Base-by-base conservation (phyloP, 257 asterid genomes). In the Forsythia suspensa region DNA sequence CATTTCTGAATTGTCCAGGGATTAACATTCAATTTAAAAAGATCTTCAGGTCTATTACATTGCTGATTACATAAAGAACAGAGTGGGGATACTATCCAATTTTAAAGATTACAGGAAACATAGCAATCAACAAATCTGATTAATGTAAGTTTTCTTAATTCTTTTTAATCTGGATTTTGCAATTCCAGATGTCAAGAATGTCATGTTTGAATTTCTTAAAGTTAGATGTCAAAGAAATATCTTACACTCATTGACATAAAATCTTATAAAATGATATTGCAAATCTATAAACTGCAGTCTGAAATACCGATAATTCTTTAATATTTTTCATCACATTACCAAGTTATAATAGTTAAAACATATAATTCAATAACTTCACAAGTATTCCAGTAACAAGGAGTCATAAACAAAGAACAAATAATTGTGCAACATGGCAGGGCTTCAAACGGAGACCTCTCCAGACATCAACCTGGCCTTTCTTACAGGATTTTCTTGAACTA, bases 1-100 rank as follows among this genome's bases (percentile, higher is more conserved):
- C 85, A 81, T 80, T 76, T 80, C 80, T 83, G 77, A 93, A 83
- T 84, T 87, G 82, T 55, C 94, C 85, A 21, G 84, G 87, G 82
- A 95, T 6, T 55, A 0, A n/a, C 29, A 18, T n/a, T 55, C 65
- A 55, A 55, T 55, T 55, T 55, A 55, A 55, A 55, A 55, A 55
- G n/a, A 48, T 13, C n/a, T 48, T 48, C 57, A 48, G 57, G 3
- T 48, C 57, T 4, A 4, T 48, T 48, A n/a, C 57, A 4, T 46
- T 48, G 15, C 6, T 48, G 57, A 48, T 48, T 48, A 48, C 57
- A 13, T 4, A 48, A 48, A 48, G 57, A n/a, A 48, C 7, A 6
- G 20, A 4, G 20, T 46, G 13, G 13, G 65, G 65, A 55, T 7
- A n/a, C 65, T n/a, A 0, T 55, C 65, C 24, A 51, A 55, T 55